A percentile compares a stretch with the other conserved stretches of the same genome.
Conservation (phyloP, 1,284 basidiomycete species). For the Apiotrichum mycotoxinovorans region DNA sequence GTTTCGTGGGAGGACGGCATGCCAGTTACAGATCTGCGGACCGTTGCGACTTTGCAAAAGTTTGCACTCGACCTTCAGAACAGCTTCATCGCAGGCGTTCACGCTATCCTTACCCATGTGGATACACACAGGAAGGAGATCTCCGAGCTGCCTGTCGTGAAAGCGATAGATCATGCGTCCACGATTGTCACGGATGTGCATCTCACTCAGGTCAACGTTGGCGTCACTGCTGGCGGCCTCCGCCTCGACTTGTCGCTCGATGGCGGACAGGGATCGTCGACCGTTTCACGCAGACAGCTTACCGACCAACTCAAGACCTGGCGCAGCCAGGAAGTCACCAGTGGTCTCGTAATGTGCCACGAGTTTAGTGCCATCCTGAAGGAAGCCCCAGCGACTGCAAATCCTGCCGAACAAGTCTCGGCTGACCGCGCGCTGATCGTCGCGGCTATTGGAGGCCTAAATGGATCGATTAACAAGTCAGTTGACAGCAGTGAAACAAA, state of each 20-base stretch:
- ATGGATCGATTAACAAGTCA: conserved; percentile 2
- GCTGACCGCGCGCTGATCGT: conserved; percentile 10
- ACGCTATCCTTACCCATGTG: conserved; percentile 14
- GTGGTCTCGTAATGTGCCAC: conserved; percentile 7
- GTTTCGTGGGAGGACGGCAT: conserved; percentile 11
- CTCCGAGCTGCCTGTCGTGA: conserved; percentile 6
- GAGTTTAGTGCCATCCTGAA: not conserved
- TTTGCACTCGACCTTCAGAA: conserved; percentile 24
- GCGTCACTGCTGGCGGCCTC: conserved; percentile 24
- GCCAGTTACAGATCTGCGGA: conserved; percentile 16
- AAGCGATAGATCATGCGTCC: conserved; percentile 7
- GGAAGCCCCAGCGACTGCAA: not conserved
- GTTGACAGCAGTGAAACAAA: conserved; percentile 3
- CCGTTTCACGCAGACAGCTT: conserved; percentile 4
- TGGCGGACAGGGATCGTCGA: conserved; percentile 6
- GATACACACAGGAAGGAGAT: conserved; percentile 10
- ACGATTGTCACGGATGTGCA: conserved; percentile 22
- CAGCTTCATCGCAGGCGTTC: conserved; percentile 24
- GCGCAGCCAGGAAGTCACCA: not conserved
- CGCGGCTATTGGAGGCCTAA: conserved; percentile 1
- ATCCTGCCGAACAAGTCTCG: not conserved
- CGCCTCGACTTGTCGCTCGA: conserved; percentile 16
- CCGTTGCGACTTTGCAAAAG: conserved; percentile 21
- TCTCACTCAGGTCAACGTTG: conserved; percentile 8
- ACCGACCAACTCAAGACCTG: not conserved